A percentile compares a stretch with the other conserved stretches of the same genome.
These are phyloP conservation scores for Gaeumannomyces sp. DNA, from an alignment of 2,329 filamentous ascomycete species.

Conservation along the genomic window DNA sequence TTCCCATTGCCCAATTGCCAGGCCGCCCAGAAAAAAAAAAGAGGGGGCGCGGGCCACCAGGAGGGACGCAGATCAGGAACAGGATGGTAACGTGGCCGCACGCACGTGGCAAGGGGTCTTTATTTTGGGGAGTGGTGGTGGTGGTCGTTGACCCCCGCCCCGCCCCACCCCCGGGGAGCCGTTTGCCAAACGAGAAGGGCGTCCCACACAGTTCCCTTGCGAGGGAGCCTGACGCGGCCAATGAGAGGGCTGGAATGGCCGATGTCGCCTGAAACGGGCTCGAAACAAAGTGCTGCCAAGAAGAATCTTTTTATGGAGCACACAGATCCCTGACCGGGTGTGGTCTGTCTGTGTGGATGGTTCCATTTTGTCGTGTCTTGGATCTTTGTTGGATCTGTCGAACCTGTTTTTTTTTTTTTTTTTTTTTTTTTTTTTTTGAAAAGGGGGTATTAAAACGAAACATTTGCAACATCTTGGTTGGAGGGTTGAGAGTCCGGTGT, in stretches of 20 bases:
- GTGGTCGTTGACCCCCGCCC: background rate
- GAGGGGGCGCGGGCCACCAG: background rate
- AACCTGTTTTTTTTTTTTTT: background rate
- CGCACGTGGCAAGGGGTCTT: background rate
- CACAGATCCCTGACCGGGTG: too few species aligned
- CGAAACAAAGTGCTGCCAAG: background rate
- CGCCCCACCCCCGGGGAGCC: too few species aligned
- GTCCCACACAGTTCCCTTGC: background rate
- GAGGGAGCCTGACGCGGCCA: background rate
- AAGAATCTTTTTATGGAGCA: too few species aligned
- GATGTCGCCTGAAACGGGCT: background rate
- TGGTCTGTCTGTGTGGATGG: background rate
- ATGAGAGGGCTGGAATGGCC: background rate
- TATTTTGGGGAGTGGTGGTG: background rate
- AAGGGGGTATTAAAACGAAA: background rate
- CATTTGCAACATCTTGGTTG: background rate
- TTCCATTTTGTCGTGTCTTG: background rate
- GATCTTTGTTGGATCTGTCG: background rate
- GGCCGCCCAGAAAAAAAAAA: background rate
- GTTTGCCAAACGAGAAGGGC: too few species aligned
- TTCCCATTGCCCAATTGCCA: background rate
- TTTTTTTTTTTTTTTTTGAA: too few species aligned
- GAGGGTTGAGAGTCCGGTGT: too few species aligned
- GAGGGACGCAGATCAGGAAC: background rate
- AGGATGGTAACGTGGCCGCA: background rate